Evolutionary conservation across 1,284 basidiomycete genomes (phyloP), one percentile per base, ranked within the genome.

Genomic region (Irpex sp.): DNA sequence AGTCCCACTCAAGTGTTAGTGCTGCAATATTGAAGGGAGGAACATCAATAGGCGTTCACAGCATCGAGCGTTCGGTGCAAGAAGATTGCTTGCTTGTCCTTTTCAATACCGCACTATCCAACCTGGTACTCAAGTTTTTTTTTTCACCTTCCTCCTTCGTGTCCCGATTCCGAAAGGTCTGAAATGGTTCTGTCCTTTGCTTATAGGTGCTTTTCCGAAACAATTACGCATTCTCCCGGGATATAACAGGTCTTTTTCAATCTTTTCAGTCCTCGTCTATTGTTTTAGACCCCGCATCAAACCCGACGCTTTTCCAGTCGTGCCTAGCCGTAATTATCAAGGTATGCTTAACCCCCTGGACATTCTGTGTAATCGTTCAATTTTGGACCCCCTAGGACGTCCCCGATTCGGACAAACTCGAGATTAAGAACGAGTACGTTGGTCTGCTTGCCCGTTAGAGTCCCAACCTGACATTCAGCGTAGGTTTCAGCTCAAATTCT

Each of bases 81-180:
- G 86, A 88, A 67, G 87, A 88, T 59, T 84, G 82, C 0, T 72
- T 88, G 0, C 77, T 88, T 1, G 86, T 88, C 0, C 69, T 88
- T 1, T 87, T 88, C 71, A 88, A 86, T 67, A 84, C 84, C 1
- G 86, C 87, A 0, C 77, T 88, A 21, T 88, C 87, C 0, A 88
- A 88, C 68, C 68, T 88, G 56, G 85, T 87, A 62, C 59, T 21
- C 21, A 21, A 21, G 1, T 21, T 21, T 21, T 21, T 21, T 21
- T 21, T 21, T 21, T 21, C 21, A 21, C 21, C 21, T 21, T 21
- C 21, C 21, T 3, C 21, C 21, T 21, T 21, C 21, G 21, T 21
- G 21, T 21, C 21, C 21, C 21, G 21, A 21, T 21, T 21, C 21
- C 21, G 21, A 21, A 21, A 21, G 21, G 21, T 21, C 21, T 21